phyloP scores from a whole-genome alignment of 2,329 filamentous ascomycete genomes.

The Exophiala sp. region DNA sequence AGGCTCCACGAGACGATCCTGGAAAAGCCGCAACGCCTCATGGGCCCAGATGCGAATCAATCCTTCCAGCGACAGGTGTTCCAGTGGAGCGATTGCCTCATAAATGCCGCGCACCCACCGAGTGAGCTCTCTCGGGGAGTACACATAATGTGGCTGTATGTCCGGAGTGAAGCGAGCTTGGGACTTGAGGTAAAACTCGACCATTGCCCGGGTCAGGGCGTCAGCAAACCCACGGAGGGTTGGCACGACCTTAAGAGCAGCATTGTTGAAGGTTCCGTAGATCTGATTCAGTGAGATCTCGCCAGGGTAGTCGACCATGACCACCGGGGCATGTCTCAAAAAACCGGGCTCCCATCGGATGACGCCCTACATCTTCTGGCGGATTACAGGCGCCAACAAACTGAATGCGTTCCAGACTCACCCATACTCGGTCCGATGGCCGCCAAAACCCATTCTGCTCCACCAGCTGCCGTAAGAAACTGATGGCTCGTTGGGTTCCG shows the following conservation, averaged over 20 bases:
- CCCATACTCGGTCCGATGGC: slow-evolving; percentile 95
- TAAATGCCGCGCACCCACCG: slow-evolving; percentile 97
- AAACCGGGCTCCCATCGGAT: slow-evolving; percentile 88
- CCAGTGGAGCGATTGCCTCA: slow-evolving; percentile 88
- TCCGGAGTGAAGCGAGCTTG: slow-evolving; percentile 91
- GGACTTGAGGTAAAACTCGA: slow-evolving; percentile 89
- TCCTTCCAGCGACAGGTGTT: slow-evolving; percentile 80
- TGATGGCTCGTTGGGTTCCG: slow-evolving; percentile 92
- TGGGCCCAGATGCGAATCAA: slow-evolving; percentile 97
- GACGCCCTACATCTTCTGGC: slow-evolving; percentile 93
- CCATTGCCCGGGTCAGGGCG: slow-evolving; percentile 92
- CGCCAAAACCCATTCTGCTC: slow-evolving; percentile 99
- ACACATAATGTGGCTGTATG: slow-evolving; percentile 98
- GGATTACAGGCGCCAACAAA: slow-evolving; percentile 99
- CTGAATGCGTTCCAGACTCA: slow-evolving; percentile 93
- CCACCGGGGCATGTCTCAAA: slow-evolving; percentile 90
- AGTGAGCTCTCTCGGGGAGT: slow-evolving; percentile 96
- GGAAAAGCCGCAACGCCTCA: slow-evolving; percentile 90
- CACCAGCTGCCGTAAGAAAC: slow-evolving; percentile 92
- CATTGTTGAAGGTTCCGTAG: slow-evolving; percentile 95
- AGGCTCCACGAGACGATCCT: slow-evolving; percentile 90
- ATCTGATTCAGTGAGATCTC: slow-evolving; percentile 93
- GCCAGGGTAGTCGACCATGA: slow-evolving; percentile 99
- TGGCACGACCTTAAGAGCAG: slow-evolving; percentile 93
- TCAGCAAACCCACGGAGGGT: slow-evolving; percentile 92